Evolutionary conservation across 768 basidiomycete genomes (phyloP).

Genomic region (Russula griseocarnosa): DNA sequence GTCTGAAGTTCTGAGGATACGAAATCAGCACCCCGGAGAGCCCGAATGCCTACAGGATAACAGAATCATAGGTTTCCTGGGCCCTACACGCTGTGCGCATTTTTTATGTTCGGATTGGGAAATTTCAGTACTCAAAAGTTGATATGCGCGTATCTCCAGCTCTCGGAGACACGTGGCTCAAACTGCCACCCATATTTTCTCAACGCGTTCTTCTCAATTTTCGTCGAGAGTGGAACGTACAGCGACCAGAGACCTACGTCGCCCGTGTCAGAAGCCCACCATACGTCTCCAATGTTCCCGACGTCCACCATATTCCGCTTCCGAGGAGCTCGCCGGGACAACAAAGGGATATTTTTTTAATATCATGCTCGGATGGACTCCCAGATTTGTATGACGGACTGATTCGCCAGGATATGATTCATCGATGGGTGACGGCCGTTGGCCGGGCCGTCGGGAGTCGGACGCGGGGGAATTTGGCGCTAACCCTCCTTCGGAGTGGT

Average conservation of each 20-base stretch:
- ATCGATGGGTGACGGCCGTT: slow-evolving; percentile 38
- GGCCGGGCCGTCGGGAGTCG: slow-evolving; percentile 32
- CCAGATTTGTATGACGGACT: slow-evolving; percentile 39
- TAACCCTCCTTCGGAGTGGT: slow-evolving; percentile 41
- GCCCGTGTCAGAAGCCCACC: slow-evolving; percentile 44
- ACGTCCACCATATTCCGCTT: slow-evolving; percentile 39
- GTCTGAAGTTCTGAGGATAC: slow-evolving; percentile 60
- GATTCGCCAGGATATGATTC: slow-evolving; percentile 33
- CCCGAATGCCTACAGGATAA: slow-evolving; percentile 60
- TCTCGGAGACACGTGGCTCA: slow-evolving; percentile 40
- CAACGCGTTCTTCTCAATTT: slow-evolving; percentile 36
- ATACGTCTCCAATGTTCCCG: slow-evolving; percentile 43
- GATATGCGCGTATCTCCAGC: slow-evolving; percentile 26
- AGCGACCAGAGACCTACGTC: slow-evolving; percentile 32
- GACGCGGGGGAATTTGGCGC: slow-evolving; percentile 37
- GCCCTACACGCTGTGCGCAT: slow-evolving; percentile 68
- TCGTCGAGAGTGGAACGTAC: slow-evolving; percentile 38
- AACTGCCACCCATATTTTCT: slow-evolving; percentile 37
- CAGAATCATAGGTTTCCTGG: slow-evolving; percentile 72
- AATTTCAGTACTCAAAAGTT: background rate
- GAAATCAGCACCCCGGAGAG: slow-evolving; percentile 63
- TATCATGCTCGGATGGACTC: slow-evolving; percentile 49
- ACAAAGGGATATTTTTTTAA: slow-evolving; percentile 34
- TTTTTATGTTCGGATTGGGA: background rate
- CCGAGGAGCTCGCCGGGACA: slow-evolving; percentile 22